These are phyloP conservation scores for Kodamaea neixiangensis DNA, from an alignment of 805 yeast species.

Conservation along the genomic window DNA sequence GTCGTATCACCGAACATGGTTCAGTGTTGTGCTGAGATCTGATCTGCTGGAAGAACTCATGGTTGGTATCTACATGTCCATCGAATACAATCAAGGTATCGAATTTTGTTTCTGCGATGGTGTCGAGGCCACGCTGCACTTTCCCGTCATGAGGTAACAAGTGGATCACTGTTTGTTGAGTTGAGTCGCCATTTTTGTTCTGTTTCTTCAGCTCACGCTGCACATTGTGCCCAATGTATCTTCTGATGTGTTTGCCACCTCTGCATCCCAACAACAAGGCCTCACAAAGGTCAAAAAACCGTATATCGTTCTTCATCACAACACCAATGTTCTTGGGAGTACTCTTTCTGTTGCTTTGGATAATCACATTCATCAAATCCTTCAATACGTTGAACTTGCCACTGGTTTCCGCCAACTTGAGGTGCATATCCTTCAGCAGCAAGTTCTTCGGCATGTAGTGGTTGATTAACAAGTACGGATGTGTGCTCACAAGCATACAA, in stretches of 20 bases:
- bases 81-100: slow-evolving; percentile 69
- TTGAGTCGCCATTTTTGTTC: slow-evolving; percentile 7
- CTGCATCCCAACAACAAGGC: slow-evolving; percentile 64
- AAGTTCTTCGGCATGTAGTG: slow-evolving; percentile 84
- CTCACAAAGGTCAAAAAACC: slow-evolving; percentile 69
- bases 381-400: slow-evolving; percentile 79
- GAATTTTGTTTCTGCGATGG: slow-evolving; percentile 33
- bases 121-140: slow-evolving; percentile 25
- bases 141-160: slow-evolving; percentile 17
- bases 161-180: slow-evolving; percentile 14
- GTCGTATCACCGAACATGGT: slow-evolving; percentile 59
- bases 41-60: slow-evolving; percentile 29
- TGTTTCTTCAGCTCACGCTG: slow-evolving; percentile 44
- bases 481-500: slow-evolving; percentile 79
- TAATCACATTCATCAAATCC: slow-evolving; percentile 60
- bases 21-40: slow-evolving; percentile 28
- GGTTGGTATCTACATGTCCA: slow-evolving; percentile 50
- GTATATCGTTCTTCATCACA: slow-evolving; percentile 65
- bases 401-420: slow-evolving; percentile 70
- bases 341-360: slow-evolving; percentile 29
- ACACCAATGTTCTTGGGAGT: slow-evolving; percentile 58
- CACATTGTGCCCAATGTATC: slow-evolving; percentile 64
- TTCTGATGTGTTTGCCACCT: slow-evolving; percentile 48
- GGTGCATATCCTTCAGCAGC: slow-evolving; percentile 68
- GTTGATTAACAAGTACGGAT: slow-evolving; percentile 82